Conservation (phyloP, 1,284 basidiomycete genomes). For the Leccinum angustisporum region DNA sequence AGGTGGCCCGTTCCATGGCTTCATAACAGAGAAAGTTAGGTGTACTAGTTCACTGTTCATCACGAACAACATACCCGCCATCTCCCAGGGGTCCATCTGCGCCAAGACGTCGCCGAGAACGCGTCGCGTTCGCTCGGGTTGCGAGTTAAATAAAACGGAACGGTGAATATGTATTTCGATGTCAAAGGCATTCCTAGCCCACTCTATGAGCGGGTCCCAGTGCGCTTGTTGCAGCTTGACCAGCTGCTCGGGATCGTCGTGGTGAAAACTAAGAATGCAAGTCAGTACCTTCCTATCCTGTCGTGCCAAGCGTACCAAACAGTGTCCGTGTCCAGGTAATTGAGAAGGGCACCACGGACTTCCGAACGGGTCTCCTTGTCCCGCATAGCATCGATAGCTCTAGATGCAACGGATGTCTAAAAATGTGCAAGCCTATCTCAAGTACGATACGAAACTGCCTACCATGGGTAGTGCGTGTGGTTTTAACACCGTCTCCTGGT, state of each 20-base stretch:
- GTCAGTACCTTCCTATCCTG: constrained; percentile 7
- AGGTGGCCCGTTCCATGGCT: constrained; percentile 93
- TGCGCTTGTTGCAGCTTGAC: constrained; percentile 81
- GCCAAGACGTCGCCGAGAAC: constrained; percentile 60
- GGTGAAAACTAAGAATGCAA: constrained; percentile 66
- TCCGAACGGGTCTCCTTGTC: constrained; percentile 58
- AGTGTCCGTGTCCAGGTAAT: constrained; percentile 95
- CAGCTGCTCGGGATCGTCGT: constrained; percentile 73
- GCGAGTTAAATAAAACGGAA: constrained; percentile 67
- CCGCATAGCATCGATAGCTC: constrained; percentile 83
- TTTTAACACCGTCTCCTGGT: constrained; percentile 84
- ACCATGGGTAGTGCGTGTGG: constrained; percentile 92
- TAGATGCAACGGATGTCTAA: constrained; percentile 82
- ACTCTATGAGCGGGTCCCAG: constrained; percentile 88
- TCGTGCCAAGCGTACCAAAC: constrained; percentile 65
- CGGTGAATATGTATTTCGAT: constrained; percentile 68
- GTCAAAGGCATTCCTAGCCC: constrained; percentile 69
- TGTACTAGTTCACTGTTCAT: background rate
- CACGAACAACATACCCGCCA: constrained; percentile 69
- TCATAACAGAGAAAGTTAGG: constrained; percentile 7
- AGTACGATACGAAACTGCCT: constrained; percentile 27
- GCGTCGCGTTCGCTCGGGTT: constrained; percentile 65
- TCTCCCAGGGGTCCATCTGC: constrained; percentile 76
- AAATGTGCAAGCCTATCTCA: background rate
- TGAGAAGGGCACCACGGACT: constrained; percentile 73